Conservation (phyloP, 192 early-diverging fungal genomes). For the Coemansia sp. region DNA sequence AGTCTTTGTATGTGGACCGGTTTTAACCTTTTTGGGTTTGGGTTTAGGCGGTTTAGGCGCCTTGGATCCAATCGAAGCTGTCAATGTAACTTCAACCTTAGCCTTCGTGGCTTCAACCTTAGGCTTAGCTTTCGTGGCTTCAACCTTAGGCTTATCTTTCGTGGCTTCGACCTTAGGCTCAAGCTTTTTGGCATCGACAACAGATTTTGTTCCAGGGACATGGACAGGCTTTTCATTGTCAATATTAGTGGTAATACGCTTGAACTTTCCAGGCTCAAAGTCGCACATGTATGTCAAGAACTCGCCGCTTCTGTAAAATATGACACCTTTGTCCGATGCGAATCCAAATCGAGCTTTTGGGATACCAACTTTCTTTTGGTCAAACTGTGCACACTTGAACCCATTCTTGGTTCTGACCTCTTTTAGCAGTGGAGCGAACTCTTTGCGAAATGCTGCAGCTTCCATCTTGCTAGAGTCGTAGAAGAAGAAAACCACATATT, state of each 20-base stretch:
- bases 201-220: no score
- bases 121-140: no score
- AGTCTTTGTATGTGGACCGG: no score
- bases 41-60: no score
- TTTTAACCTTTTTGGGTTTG: no score
- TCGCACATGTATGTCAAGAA: constrained; percentile 8
- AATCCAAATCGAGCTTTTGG: not conserved
- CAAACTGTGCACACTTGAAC: constrained; percentile 7
- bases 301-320: constrained; percentile 6
- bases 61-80: no score
- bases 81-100: no score
- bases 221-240: no score
- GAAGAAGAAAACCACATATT: constrained; percentile 10
- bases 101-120: no score
- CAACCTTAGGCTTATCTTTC: no score
- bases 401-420: not conserved
- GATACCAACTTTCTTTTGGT: not conserved
- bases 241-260: not conserved
- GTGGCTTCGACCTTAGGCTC: no score
- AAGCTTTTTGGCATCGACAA: not conserved
- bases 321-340: not conserved
- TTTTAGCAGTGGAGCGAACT: not conserved
- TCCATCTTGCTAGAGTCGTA: not conserved
- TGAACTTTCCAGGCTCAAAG: not conserved
- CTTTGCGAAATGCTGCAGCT: not conserved